These are phyloP conservation scores for Closterium sp. DNA, from an alignment of 139 green algal species.

Conservation along the genomic window DNA sequence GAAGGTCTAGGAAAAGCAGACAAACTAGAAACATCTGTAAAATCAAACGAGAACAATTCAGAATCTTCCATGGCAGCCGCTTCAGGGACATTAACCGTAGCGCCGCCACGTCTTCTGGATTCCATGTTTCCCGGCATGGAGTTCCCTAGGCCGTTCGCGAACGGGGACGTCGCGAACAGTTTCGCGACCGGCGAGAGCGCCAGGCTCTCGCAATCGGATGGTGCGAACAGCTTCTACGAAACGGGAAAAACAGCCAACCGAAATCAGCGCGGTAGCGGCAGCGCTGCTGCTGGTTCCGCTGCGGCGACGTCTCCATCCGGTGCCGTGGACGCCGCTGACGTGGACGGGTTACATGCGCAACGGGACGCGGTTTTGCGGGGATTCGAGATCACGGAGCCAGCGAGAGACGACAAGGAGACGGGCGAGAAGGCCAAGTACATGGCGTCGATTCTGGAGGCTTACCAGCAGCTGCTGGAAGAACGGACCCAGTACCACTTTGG, in stretches of 20 bases:
- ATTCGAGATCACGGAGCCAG: constrained; percentile 29
- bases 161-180: background rate
- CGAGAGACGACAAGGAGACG: constrained; percentile 29
- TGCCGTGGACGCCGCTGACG: background rate
- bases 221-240: background rate
- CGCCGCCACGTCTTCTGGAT: background rate
- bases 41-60: background rate
- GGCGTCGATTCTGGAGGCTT: constrained; percentile 15
- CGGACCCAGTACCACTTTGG: constrained; percentile 38
- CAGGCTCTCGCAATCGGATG: background rate
- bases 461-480: constrained; percentile 25
- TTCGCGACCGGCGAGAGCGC: background rate
- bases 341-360: background rate
- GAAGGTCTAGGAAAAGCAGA: background rate
- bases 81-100: background rate
- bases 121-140: background rate
- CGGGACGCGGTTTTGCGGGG: constrained; percentile 14
- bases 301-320: background rate
- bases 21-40: background rate
- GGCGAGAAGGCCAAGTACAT: constrained; percentile 34
- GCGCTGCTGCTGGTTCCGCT: background rate
- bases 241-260: background rate
- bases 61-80: background rate
- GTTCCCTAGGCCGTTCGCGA: background rate
- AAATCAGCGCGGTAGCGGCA: background rate